These are phyloP conservation scores for Drechslerella coelobrocha DNA, from an alignment of 2,329 filamentous ascomycete genomes.

Conservation along the genomic window DNA sequence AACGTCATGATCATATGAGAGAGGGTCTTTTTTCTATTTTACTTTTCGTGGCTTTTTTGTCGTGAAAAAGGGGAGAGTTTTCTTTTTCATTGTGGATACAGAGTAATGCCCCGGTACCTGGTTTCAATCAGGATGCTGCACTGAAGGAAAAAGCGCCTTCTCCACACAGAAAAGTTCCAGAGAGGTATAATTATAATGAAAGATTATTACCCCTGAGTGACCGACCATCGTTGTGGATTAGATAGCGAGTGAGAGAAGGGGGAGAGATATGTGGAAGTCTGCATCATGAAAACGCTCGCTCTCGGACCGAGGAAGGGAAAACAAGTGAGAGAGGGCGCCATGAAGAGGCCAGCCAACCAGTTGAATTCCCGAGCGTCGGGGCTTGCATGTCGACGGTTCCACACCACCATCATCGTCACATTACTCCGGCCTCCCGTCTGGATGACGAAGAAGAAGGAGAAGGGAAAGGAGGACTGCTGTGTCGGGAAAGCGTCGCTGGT, in stretches of 20 bases:
- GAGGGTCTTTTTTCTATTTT: slow-evolving; percentile 19
- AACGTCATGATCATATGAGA: slow-evolving; percentile 51
- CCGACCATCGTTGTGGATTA: too few relatives aligned
- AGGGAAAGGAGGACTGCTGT: slow-evolving; percentile 8
- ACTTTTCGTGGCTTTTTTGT: neutral
- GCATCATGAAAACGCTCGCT: slow-evolving; percentile 31
- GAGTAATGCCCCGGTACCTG: slow-evolving; percentile 38
- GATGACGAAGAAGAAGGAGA: slow-evolving; percentile 1
- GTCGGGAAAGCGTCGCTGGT: slow-evolving; percentile 49
- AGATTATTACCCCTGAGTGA: slow-evolving; percentile 42
- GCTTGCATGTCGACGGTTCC: slow-evolving; percentile 6
- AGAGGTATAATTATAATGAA: neutral
- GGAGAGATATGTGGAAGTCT: too few relatives aligned
- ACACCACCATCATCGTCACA: slow-evolving; percentile 26
- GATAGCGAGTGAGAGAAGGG: too few relatives aligned
- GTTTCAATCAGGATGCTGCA: slow-evolving; percentile 19
- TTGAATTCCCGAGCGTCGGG: slow-evolving; percentile 19
- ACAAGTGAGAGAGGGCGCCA: slow-evolving; percentile 10
- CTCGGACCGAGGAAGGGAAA: slow-evolving; percentile 38
- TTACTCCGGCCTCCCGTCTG: neutral
- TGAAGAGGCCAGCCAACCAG: neutral
- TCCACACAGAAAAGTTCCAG: slow-evolving; percentile 29
- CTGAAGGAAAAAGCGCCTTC: slow-evolving; percentile 24
- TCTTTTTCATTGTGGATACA: neutral
- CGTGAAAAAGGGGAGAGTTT: slow-evolving; percentile 42